Evolutionary conservation across 805 yeast genomes (phyloP).

Genomic region (Saitoella complicata): DNA sequence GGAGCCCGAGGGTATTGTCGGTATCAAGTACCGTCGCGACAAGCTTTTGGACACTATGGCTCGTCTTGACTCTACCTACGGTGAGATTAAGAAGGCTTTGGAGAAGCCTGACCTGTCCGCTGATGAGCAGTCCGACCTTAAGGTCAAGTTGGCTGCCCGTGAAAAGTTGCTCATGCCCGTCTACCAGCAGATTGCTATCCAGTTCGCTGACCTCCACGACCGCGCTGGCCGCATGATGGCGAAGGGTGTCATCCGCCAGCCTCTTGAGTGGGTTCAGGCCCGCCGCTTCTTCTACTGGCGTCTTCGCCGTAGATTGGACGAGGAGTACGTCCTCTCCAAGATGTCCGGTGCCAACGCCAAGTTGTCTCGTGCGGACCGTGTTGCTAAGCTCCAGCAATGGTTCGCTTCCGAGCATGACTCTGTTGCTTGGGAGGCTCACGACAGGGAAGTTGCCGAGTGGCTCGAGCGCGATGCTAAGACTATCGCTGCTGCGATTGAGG

Average conservation of each 20-base stretch:
- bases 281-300: conserved; percentile 99
- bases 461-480: conserved; percentile 2
- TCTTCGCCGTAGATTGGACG: conserved; percentile 85
- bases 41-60: conserved; percentile 81
- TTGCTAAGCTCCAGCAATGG: conserved; percentile 79
- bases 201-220: conserved; percentile 96
- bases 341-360: conserved; percentile 41
- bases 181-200: conserved; percentile 82
- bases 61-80: conserved; percentile 67
- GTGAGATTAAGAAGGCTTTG: conserved; percentile 44
- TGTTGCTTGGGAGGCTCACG: conserved; percentile 30
- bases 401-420: conserved; percentile 42
- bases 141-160: conserved; percentile 56
- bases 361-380: conserved; percentile 59
- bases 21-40: conserved; percentile 91
- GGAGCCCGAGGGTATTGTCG: conserved; percentile 99
- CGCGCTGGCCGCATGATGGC: conserved; percentile 95
- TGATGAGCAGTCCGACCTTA: conserved; percentile 50
- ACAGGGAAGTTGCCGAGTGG: conserved; percentile 37
- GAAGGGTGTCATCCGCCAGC: conserved; percentile 77
- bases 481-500: conserved; percentile 6
- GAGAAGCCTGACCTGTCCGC: conserved; percentile 33
- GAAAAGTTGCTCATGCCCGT: conserved; percentile 71
- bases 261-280: conserved; percentile 68
- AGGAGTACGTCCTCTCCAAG: conserved; percentile 68